These are phyloP conservation scores for Sarocladiaceae sp. DNA, from an alignment of 2,329 filamentous ascomycete genomes.

Conservation along the genomic window DNA sequence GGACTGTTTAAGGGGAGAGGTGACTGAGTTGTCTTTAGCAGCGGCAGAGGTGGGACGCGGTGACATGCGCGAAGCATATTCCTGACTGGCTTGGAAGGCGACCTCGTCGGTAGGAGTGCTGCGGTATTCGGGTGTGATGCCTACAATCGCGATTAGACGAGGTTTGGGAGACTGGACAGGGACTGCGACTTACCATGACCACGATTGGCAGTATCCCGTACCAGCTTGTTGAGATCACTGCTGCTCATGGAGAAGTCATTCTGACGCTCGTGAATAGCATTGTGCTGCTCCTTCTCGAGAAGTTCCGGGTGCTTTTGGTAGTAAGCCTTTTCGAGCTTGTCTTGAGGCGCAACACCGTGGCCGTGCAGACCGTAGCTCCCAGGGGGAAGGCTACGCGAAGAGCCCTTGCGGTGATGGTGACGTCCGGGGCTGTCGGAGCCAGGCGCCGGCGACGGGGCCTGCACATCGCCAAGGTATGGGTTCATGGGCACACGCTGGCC, in stretches of 20 bases:
- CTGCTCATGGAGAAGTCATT: constrained; percentile 81
- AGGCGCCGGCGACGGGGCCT: constrained; percentile 80
- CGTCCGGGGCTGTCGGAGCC: constrained; percentile 33
- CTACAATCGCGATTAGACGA: constrained; percentile 32
- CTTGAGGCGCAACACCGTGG: constrained; percentile 67
- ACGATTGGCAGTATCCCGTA: constrained; percentile 60
- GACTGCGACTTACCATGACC: constrained; percentile 39
- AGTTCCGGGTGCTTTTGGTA: constrained; percentile 87
- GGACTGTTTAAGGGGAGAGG: constrained; percentile 23
- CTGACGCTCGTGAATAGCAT: constrained; percentile 47
- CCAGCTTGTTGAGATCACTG: constrained; percentile 84
- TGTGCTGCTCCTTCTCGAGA: constrained; percentile 64
- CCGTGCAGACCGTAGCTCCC: constrained; percentile 92
- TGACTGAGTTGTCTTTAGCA: constrained; percentile 26
- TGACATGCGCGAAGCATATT: constrained; percentile 73
- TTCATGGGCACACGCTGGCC: constrained; percentile 92
- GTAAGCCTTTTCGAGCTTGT: constrained; percentile 86
- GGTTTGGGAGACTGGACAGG: not conserved
- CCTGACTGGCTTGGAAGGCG: constrained; percentile 79
- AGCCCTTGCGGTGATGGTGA: constrained; percentile 65
- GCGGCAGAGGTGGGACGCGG: constrained; percentile 46
- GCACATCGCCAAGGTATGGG: constrained; percentile 85
- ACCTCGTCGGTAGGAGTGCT: constrained; percentile 87
- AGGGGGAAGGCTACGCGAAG: constrained; percentile 65
- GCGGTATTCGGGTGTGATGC: constrained; percentile 52